phyloP scores from a whole-genome alignment of 768 basidiomycete species.

The Tubosaeta sp. region DNA sequence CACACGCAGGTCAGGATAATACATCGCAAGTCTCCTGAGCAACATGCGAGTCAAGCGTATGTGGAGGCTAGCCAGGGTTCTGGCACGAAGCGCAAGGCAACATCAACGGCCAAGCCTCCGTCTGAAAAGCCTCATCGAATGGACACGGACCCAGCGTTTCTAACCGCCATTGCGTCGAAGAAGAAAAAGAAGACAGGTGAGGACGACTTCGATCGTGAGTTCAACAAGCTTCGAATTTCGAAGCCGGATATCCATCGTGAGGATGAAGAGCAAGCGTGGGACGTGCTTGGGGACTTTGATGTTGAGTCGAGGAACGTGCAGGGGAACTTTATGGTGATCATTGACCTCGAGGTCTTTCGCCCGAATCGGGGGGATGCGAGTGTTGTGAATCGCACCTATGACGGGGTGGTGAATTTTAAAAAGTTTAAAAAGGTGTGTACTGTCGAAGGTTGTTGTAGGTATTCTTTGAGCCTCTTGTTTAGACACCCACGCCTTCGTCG shows the following conservation, averaged over 20 bases:
- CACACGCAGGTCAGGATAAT: neutral
- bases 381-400: slow-evolving; percentile 34
- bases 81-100: neutral
- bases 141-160: slow-evolving; percentile 65
- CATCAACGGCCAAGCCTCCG: slow-evolving; percentile 11
- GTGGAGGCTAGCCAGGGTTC: slow-evolving; percentile 26
- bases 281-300: slow-evolving; percentile 59
- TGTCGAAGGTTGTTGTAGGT: slow-evolving; percentile 7
- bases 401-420: slow-evolving; percentile 64
- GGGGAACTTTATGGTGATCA: slow-evolving; percentile 79
- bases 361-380: slow-evolving; percentile 23
- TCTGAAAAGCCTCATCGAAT: slow-evolving; percentile 4
- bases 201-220: slow-evolving; percentile 73
- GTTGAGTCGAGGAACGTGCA: slow-evolving; percentile 50
- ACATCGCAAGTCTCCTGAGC: slow-evolving; percentile 1
- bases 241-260: slow-evolving; percentile 52
- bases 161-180: slow-evolving; percentile 69
- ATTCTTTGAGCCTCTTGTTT: neutral
- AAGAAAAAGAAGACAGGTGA: slow-evolving; percentile 58
- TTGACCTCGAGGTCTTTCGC: slow-evolving; percentile 56
- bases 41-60: neutral
- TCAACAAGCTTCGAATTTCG: slow-evolving; percentile 70
- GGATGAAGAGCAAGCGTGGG: slow-evolving; percentile 53
- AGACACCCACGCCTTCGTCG: slow-evolving; percentile 28
- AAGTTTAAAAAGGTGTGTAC: slow-evolving; percentile 68